Percentiles rank a stretch among this genome's conserved stretches.
Evolutionary conservation across 352 stramenopile species (phyloP).

Genomic region (Pythium vanterpoolii): DNA sequence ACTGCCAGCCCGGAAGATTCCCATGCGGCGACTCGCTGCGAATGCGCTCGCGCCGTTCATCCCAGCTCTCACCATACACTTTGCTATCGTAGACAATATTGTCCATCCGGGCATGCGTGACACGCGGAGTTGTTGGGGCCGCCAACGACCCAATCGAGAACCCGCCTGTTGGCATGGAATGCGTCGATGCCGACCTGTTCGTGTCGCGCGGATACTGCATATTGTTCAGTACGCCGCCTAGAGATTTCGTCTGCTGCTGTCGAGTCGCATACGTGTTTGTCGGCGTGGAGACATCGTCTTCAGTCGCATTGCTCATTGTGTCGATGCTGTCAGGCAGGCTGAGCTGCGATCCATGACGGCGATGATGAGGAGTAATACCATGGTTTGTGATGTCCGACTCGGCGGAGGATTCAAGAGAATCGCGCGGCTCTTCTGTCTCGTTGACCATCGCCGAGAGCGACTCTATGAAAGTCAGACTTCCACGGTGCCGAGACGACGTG

Average conservation of each 20-base stretch:
- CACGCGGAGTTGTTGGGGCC: slow-evolving; percentile 7
- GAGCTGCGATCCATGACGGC: slow-evolving; percentile 24
- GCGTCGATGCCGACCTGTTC: slow-evolving; percentile 8
- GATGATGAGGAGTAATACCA: slow-evolving; percentile 19
- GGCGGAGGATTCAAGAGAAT: slow-evolving; percentile 29
- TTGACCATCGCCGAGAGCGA: slow-evolving; percentile 33
- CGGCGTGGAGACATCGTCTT: slow-evolving; percentile 19
- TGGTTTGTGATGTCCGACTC: slow-evolving; percentile 17
- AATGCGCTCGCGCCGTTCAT: slow-evolving; percentile 55
- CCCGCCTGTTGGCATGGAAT: slow-evolving; percentile 17
- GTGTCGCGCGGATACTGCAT: slow-evolving; percentile 26
- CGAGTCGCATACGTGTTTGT: not conserved
- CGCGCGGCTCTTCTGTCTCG: slow-evolving; percentile 22
- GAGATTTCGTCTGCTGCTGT: slow-evolving; percentile 5
- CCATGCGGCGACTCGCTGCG: slow-evolving; percentile 69
- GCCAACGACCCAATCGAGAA: slow-evolving; percentile 11
- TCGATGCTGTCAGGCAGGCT: slow-evolving; percentile 23
- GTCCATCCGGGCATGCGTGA: slow-evolving; percentile 32
- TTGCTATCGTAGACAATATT: slow-evolving; percentile 81
- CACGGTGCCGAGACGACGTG: slow-evolving; percentile 41
- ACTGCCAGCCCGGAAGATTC: slow-evolving; percentile 82
- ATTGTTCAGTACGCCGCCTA: slow-evolving; percentile 13
- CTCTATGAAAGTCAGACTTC: slow-evolving; percentile 68
- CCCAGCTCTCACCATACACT: slow-evolving; percentile 76
- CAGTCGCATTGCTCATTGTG: slow-evolving; percentile 4